phyloP scores from a whole-genome alignment of 192 early-diverging fungal genomes.

The Linnemannia hyalina region DNA sequence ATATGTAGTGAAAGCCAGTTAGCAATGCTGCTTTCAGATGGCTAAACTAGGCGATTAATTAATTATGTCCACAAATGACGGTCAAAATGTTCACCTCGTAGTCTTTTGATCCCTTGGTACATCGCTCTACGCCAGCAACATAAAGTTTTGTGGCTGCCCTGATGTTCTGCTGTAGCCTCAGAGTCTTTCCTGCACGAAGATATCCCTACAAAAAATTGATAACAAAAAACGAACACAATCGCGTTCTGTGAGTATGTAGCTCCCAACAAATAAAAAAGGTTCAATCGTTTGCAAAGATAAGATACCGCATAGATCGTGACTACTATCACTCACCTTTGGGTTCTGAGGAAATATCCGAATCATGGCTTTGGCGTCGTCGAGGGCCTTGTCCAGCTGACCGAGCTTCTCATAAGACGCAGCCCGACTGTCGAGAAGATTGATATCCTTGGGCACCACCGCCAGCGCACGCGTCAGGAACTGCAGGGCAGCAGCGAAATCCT shows the following conservation, averaged over 20 bases:
- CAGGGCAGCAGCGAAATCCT: conserved; percentile 26
- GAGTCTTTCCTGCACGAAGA: conserved; percentile 37
- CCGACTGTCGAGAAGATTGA: conserved; percentile 50
- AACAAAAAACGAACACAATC: not conserved
- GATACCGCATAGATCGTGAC: not conserved
- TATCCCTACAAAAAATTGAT: conserved; percentile 30
- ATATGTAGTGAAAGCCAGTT: not conserved
- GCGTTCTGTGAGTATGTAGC: not conserved
- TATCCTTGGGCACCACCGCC: conserved; percentile 35
- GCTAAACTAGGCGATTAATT: too few relatives aligned
- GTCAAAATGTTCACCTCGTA: conserved; percentile 11
- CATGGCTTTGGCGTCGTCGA: conserved; percentile 41
- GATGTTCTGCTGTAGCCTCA: conserved; percentile 40
- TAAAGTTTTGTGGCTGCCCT: conserved; percentile 32
- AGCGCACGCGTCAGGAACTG: conserved; percentile 32
- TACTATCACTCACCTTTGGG: conserved; percentile 32
- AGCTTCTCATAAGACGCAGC: conserved; percentile 42
- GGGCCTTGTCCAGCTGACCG: conserved; percentile 21
- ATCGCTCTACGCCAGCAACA: conserved; percentile 41
- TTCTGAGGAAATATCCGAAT: conserved; percentile 27
- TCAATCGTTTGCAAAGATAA: not conserved
- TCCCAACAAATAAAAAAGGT: not conserved
- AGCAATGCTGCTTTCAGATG: not conserved
- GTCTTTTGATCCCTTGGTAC: conserved; percentile 29
- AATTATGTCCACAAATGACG: not conserved